phyloP scores from a whole-genome alignment of 2,329 filamentous ascomycete genomes.

The Cladosporium sp. region DNA sequence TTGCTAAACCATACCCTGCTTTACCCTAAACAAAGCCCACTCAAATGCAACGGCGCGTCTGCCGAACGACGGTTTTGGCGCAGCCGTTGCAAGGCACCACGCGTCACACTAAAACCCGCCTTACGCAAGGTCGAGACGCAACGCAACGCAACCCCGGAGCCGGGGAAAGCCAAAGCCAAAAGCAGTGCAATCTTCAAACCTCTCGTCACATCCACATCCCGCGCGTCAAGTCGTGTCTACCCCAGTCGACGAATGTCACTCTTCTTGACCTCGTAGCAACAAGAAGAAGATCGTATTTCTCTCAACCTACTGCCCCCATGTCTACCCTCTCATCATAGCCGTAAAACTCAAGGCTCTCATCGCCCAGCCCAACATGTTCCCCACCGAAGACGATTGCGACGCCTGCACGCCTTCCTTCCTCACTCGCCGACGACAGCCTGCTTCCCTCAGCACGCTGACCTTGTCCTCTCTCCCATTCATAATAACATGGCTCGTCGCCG shows the following conservation, averaged over 20 bases:
- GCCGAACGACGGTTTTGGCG: background rate
- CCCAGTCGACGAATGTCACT: slow-evolving; percentile 1
- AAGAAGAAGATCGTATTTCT: background rate
- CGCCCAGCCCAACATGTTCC: slow-evolving; percentile 29
- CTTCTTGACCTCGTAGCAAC: background rate
- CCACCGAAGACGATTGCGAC: slow-evolving; percentile 48
- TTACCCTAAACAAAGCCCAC: background rate
- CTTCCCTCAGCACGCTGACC: slow-evolving; percentile 48
- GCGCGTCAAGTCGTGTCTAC: no score
- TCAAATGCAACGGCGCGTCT: background rate
- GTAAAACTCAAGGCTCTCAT: background rate
- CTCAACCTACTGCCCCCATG: background rate
- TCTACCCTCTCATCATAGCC: background rate
- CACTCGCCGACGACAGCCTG: slow-evolving; percentile 34
- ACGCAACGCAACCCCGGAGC: background rate
- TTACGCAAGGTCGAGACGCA: background rate
- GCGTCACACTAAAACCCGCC: background rate
- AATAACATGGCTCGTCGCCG: slow-evolving; percentile 63
- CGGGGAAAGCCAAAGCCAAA: slow-evolving; percentile 3
- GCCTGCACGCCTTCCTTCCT: slow-evolving; percentile 54
- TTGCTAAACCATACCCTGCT: no score
- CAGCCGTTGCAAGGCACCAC: slow-evolving; percentile 1
- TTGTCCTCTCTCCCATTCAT: slow-evolving; percentile 66
- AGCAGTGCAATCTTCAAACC: background rate
- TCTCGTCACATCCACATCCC: background rate